phyloP scores from a whole-genome alignment of 2,329 filamentous ascomycete genomes.

The Tolypocladium paradoxum region DNA sequence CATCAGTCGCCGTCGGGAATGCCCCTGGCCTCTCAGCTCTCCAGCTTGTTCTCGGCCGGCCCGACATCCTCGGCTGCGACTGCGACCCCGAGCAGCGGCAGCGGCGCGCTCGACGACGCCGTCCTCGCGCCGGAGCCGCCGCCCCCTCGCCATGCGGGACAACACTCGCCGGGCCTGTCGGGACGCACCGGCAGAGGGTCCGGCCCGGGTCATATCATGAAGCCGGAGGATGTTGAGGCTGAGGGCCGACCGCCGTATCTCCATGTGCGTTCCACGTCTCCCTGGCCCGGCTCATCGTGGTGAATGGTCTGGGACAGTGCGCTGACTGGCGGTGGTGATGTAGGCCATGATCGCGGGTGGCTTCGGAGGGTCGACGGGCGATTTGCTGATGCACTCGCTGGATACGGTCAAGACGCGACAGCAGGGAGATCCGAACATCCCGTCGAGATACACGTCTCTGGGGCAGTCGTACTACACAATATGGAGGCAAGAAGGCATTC shows the following conservation, averaged over 20 bases:
- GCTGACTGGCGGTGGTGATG: constrained; percentile 3
- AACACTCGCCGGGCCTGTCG: constrained; percentile 13
- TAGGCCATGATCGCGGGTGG: constrained; percentile 94
- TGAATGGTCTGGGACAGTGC: not conserved
- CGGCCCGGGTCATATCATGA: constrained; percentile 21
- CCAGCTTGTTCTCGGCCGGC: constrained; percentile 1
- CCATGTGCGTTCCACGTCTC: constrained; percentile 22
- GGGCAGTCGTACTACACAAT: constrained; percentile 89
- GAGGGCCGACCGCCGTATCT: constrained; percentile 33
- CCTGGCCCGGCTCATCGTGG: not conserved
- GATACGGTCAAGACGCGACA: constrained; percentile 98
- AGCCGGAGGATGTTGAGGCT: constrained; percentile 25
- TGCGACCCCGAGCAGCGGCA: constrained; percentile 2
- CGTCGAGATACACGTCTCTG: constrained; percentile 85
- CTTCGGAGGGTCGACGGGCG: constrained; percentile 82
- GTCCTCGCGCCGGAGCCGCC: constrained; percentile 3
- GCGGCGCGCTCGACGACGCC: constrained; percentile 2
- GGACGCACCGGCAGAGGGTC: constrained; percentile 14
- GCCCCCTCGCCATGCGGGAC: constrained; percentile 22
- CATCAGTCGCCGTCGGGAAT: not conserved
- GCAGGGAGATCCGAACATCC: constrained; percentile 88
- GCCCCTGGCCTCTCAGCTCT: constrained; percentile 6
- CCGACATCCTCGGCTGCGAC: constrained; percentile 6
- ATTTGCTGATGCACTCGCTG: constrained; percentile 97
- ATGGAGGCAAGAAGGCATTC: constrained; percentile 79